Percentiles rank a stretch among this genome's conserved stretches.
Evolutionary conservation across 768 basidiomycete species (phyloP).

Genomic region (Cyathus striatus): DNA sequence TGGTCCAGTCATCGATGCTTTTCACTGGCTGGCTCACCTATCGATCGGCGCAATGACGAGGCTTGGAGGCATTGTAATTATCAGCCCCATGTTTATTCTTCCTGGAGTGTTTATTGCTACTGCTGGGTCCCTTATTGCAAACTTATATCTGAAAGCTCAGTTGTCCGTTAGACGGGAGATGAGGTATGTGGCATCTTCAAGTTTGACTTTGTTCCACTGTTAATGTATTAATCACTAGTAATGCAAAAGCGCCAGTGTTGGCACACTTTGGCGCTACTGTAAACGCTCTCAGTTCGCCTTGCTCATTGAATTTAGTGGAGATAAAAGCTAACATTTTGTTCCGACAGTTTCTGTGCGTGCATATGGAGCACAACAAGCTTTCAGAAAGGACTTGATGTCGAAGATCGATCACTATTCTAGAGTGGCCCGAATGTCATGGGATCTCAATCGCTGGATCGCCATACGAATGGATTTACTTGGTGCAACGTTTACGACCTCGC

Average conservation of each 20-base stretch:
- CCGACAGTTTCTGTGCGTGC: conserved; percentile 53
- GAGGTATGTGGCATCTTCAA: conserved; percentile 26
- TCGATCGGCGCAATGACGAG: conserved; percentile 32
- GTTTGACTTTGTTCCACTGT: conserved; percentile 4
- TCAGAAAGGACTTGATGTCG: conserved; percentile 38
- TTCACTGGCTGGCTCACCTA: conserved; percentile 21
- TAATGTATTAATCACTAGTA: conserved; percentile 8
- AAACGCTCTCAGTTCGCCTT: conserved; percentile 42
- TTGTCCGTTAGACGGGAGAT: conserved; percentile 44
- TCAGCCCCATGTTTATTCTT: conserved; percentile 41
- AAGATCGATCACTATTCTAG: conserved; percentile 52
- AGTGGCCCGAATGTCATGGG: conserved; percentile 42
- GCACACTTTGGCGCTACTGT: conserved; percentile 45
- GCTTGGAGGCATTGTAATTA: conserved; percentile 36
- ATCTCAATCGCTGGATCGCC: conserved; percentile 42
- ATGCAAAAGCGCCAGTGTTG: conserved; percentile 32
- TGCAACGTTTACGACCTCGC: conserved; percentile 43
- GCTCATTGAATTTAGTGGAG: conserved; percentile 11
- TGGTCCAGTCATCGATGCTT: conserved; percentile 13
- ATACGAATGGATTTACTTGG: conserved; percentile 55
- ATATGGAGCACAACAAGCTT: conserved; percentile 54
- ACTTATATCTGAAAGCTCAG: conserved; percentile 41
- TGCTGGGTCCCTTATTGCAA: conserved; percentile 34
- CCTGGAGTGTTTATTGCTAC: conserved; percentile 37
- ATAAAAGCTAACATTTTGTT: not conserved